Conservation (phyloP, 805 yeast species). For the Diddensiella transvaalensis region DNA sequence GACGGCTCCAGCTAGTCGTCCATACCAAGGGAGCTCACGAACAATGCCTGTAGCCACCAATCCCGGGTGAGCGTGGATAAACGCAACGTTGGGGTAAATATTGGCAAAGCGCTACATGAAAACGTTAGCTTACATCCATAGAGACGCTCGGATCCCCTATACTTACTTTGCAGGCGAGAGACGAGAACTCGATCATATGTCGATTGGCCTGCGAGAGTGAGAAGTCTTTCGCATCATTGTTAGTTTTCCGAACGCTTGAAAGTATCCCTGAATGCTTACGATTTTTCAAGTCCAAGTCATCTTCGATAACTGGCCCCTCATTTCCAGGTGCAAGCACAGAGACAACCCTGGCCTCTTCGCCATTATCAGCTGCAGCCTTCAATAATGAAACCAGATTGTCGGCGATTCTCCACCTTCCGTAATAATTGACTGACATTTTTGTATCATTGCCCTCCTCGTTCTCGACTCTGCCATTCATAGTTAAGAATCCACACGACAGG, state of each 20-base stretch:
- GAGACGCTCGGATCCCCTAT: neutral
- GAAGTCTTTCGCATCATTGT: constrained; percentile 11
- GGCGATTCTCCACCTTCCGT: constrained; percentile 27
- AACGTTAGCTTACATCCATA: neutral
- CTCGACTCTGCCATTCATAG: constrained; percentile 36
- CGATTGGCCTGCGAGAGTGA: constrained; percentile 12
- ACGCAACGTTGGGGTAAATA: constrained; percentile 23
- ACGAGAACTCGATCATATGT: constrained; percentile 21
- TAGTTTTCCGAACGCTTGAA: neutral
- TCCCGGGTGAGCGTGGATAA: constrained; percentile 29
- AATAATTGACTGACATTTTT: constrained; percentile 28
- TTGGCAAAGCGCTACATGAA: constrained; percentile 18
- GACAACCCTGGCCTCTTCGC: constrained; percentile 27
- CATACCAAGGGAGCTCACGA: constrained; percentile 24
- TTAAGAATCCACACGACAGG: constrained; percentile 20
- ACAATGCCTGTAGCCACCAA: constrained; percentile 24
- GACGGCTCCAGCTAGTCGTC: constrained; percentile 10
- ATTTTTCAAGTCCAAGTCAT: constrained; percentile 28
- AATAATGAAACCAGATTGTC: constrained; percentile 25
- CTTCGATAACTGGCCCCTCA: constrained; percentile 20
- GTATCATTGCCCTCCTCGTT: constrained; percentile 29
- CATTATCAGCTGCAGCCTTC: constrained; percentile 18
- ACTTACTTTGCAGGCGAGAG: constrained; percentile 19
- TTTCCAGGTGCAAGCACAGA: constrained; percentile 27
- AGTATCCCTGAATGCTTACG: neutral